Evolutionary conservation across 805 yeast genomes (phyloP).

Genomic region (Metschnikowia henanensis): DNA sequence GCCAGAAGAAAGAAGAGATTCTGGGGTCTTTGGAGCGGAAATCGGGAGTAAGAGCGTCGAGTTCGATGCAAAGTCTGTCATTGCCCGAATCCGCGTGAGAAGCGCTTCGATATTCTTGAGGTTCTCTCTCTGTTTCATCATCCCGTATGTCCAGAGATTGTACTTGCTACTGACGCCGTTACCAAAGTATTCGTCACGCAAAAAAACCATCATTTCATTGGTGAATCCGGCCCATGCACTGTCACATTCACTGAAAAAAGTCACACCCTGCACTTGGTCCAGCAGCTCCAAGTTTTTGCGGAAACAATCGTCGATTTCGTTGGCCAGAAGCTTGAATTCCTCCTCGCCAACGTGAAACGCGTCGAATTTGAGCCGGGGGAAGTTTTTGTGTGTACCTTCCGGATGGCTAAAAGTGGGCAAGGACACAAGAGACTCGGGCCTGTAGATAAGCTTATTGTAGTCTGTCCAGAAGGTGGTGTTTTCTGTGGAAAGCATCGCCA

Average conservation of each 20-base stretch:
- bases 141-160: slow-evolving; percentile 37
- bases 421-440: slow-evolving; percentile 56
- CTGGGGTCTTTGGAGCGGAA: slow-evolving; percentile 15
- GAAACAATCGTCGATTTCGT: slow-evolving; percentile 48
- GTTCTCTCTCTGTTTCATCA: slow-evolving; percentile 13
- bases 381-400: slow-evolving; percentile 26
- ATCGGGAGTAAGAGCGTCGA: slow-evolving; percentile 62
- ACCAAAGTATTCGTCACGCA: slow-evolving; percentile 68
- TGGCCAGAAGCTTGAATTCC: slow-evolving; percentile 48
- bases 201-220: slow-evolving; percentile 44
- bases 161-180: slow-evolving; percentile 34
- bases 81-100: slow-evolving; percentile 45
- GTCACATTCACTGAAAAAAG: slow-evolving; percentile 68
- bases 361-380: slow-evolving; percentile 42
- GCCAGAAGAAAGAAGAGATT: slow-evolving; percentile 4
- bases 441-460: slow-evolving; percentile 64
- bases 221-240: slow-evolving; percentile 86
- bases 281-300: slow-evolving; percentile 70
- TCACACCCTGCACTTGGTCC: slow-evolving; percentile 73
- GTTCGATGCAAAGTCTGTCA: slow-evolving; percentile 44
- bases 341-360: slow-evolving; percentile 56
- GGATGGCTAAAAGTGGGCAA: slow-evolving; percentile 59
- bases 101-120: slow-evolving; percentile 14
- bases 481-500: slow-evolving; percentile 28
- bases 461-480: slow-evolving; percentile 78